phyloP scores from a whole-genome alignment of 768 basidiomycete genomes.

The Myochromella boudieri region DNA sequence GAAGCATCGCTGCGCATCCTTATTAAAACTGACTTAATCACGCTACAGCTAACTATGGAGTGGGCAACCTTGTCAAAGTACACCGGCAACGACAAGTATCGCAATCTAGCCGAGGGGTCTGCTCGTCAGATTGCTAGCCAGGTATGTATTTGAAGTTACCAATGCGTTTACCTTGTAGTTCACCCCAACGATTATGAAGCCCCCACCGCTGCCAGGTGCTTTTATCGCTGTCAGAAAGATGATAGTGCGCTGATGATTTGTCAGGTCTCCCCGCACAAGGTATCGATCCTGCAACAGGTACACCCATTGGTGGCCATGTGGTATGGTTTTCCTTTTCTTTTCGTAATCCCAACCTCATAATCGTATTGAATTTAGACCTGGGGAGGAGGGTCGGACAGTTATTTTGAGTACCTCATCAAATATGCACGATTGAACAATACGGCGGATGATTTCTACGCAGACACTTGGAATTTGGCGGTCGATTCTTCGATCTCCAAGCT shows the following conservation, averaged over 20 bases:
- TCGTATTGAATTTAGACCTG: slow-evolving; percentile 37
- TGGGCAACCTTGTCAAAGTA: slow-evolving; percentile 55
- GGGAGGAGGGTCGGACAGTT: slow-evolving; percentile 79
- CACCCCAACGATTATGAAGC: slow-evolving; percentile 25
- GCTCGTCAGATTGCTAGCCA: slow-evolving; percentile 50
- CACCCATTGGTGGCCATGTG: slow-evolving; percentile 52
- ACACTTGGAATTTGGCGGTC: slow-evolving; percentile 70
- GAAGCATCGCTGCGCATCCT: slow-evolving; percentile 2
- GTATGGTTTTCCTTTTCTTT: slow-evolving; percentile 25
- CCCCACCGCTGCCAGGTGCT: slow-evolving; percentile 31
- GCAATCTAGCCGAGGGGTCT: slow-evolving; percentile 48
- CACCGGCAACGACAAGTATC: slow-evolving; percentile 62
- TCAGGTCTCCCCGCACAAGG: slow-evolving; percentile 51
- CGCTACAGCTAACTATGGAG: slow-evolving; percentile 53
- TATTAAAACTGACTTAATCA: slow-evolving; percentile 13
- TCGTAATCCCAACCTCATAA: background rate
- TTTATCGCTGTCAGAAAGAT: slow-evolving; percentile 8
- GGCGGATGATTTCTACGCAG: slow-evolving; percentile 56
- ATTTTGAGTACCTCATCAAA: slow-evolving; percentile 79
- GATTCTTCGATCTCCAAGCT: slow-evolving; percentile 68
- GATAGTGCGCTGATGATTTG: background rate
- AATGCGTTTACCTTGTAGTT: no score
- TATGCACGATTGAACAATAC: slow-evolving; percentile 68
- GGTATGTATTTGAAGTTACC: slow-evolving; percentile 9
- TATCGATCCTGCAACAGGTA: slow-evolving; percentile 51